phyloP scores from a whole-genome alignment of 768 basidiomycete genomes.

The Agrocybe chaxingu region DNA sequence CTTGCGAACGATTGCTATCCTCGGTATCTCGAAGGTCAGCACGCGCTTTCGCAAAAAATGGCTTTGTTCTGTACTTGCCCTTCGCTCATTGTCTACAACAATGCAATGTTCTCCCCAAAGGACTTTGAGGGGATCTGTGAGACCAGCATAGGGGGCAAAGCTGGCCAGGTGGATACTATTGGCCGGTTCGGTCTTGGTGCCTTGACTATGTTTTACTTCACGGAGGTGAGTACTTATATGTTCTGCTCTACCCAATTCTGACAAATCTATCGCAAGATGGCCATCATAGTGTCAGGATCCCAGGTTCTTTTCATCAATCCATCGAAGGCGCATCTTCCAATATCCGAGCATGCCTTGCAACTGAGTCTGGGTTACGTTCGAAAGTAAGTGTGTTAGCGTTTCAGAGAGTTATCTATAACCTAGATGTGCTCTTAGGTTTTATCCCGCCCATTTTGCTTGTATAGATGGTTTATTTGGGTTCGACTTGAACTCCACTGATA shows the following conservation, averaged over 20 bases:
- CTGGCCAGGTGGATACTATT: conserved; percentile 32
- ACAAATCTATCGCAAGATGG: conserved; percentile 20
- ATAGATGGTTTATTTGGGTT: conserved; percentile 42
- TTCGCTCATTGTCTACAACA: conserved; percentile 43
- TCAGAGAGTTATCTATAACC: background rate
- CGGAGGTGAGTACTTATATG: conserved; percentile 32
- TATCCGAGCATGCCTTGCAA: conserved; percentile 23
- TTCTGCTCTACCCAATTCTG: background rate
- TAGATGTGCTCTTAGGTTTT: conserved; percentile 26
- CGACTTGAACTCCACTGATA: conserved; percentile 12
- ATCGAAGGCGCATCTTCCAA: conserved; percentile 36
- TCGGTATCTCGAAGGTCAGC: background rate
- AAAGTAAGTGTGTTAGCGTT: conserved; percentile 20
- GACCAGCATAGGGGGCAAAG: conserved; percentile 45
- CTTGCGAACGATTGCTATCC: conserved; percentile 30
- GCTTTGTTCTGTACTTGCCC: conserved; percentile 29
- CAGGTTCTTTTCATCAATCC: conserved; percentile 43
- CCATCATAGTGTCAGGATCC: conserved; percentile 29
- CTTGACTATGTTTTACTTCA: conserved; percentile 50
- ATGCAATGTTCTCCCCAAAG: conserved; percentile 33
- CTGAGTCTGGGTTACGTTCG: conserved; percentile 31
- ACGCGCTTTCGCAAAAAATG: conserved; percentile 30
- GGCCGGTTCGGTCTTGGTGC: conserved; percentile 53
- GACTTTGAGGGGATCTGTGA: conserved; percentile 46
- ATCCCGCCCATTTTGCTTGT: conserved; percentile 36